Evolutionary conservation across 345 rosid genomes (phyloP).

Genomic region (Acer negundo): DNA sequence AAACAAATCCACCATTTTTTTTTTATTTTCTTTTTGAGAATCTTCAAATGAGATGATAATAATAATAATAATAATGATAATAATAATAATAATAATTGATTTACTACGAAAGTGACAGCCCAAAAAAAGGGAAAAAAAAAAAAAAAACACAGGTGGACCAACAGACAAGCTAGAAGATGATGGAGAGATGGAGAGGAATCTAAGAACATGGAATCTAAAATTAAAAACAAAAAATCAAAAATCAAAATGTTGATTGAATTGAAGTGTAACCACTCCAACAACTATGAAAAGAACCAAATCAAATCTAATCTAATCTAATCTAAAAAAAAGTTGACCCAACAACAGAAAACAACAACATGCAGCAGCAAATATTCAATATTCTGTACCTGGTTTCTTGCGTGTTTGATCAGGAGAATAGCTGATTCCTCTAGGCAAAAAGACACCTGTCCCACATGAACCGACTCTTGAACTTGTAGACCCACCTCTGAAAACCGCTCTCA

Average conservation of each 20-base stretch:
- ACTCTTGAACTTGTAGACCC: slow-evolving; percentile 42
- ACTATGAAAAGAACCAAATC: slow-evolving; percentile 1
- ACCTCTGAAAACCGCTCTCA: slow-evolving; percentile 65
- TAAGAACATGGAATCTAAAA: background rate
- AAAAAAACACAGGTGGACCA: background rate
- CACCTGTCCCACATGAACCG: slow-evolving; percentile 83
- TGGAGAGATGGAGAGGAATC: slow-evolving; percentile 38
- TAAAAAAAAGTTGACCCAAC: background rate
- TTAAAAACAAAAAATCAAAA: background rate
- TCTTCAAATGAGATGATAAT: background rate
- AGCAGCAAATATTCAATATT: background rate
- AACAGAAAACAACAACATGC: background rate
- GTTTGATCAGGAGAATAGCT: slow-evolving; percentile 39
- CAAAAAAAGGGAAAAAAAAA: background rate
- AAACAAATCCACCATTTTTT: background rate
- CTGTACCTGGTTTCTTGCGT: slow-evolving; percentile 62
- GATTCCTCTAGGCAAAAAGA: slow-evolving; percentile 71
- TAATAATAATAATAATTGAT: background rate
- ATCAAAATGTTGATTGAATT: background rate
- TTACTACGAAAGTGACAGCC: background rate
- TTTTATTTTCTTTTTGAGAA: background rate
- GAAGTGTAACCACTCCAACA: slow-evolving; percentile 26
- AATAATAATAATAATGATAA: background rate
- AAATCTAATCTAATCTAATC: background rate
- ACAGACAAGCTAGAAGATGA: slow-evolving; percentile 8